These are phyloP conservation scores for Cinnamomum micranthum DNA, from an alignment of 164 flowering plant species.

Conservation along the genomic window DNA sequence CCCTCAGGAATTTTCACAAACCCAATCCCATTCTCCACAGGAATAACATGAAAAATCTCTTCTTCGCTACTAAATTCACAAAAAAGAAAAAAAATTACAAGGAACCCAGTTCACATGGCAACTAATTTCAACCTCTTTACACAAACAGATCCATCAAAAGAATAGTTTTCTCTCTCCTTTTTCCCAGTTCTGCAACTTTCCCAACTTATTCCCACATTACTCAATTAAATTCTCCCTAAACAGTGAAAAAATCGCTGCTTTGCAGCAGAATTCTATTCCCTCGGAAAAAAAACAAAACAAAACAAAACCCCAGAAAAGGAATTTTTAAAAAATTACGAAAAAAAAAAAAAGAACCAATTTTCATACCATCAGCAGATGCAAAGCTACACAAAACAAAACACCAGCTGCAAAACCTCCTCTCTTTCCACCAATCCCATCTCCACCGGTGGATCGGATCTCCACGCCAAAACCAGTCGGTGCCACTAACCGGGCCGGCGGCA, in stretches of 20 bases:
- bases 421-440: neutral
- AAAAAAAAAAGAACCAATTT: conserved; percentile 6
- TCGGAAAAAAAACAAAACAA: conserved; percentile 17
- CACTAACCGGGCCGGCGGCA: conserved; percentile 24
- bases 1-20: conserved; percentile 9
- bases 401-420: neutral
- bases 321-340: conserved; percentile 8
- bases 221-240: neutral
- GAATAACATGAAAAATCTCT: neutral
- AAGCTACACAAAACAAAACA: conserved; percentile 35
- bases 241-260: conserved; percentile 27
- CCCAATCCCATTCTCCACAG: neutral
- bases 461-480: conserved; percentile 34
- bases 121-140: neutral
- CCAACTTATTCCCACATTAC: neutral
- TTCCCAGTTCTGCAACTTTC: neutral
- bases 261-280: conserved; percentile 34
- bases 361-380: conserved; percentile 42
- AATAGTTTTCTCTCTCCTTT: neutral
- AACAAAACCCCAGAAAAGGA: conserved; percentile 6
- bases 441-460: conserved; percentile 27
- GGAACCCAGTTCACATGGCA: neutral
- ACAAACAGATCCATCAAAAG: neutral
- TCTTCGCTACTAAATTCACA: neutral
- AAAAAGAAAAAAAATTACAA: too few relatives aligned